A percentile compares a stretch with the other conserved stretches of the same genome.
phyloP scores from a whole-genome alignment of 331 rosid genomes.

The Phaseolus coccineus region DNA sequence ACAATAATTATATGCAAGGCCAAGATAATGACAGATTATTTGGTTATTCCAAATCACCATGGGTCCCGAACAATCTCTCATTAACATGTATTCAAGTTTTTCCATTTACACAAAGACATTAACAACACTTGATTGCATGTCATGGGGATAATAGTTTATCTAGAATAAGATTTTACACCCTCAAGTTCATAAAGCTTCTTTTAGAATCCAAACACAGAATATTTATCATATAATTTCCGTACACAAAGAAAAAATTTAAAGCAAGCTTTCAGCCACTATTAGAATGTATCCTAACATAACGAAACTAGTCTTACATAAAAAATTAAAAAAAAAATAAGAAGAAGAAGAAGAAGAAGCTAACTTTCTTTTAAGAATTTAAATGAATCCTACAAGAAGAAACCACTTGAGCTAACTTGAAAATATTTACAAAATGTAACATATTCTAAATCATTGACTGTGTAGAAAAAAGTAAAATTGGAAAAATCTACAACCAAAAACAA shows the following conservation, averaged over 20 bases:
- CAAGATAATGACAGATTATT: neutral
- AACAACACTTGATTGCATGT: neutral
- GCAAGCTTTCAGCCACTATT: neutral
- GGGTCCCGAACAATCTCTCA: neutral
- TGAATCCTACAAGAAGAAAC: slow-evolving; percentile 3
- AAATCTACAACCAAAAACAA: neutral
- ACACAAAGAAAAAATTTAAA: neutral
- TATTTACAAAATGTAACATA: neutral
- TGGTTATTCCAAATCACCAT: neutral
- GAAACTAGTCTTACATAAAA: slow-evolving; percentile 11
- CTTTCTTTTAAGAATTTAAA: slow-evolving; percentile 10
- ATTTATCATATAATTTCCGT: slow-evolving; percentile 7
- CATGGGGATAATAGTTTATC: neutral
- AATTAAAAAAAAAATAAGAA: neutral
- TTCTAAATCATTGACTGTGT: neutral
- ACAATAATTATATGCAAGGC: neutral
- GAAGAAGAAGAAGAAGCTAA: neutral
- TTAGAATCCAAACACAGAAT: slow-evolving; percentile 4
- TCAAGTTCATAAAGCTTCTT: slow-evolving; percentile 22
- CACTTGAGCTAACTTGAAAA: neutral
- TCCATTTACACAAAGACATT: neutral
- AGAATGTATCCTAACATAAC: slow-evolving; percentile 11
- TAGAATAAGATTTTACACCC: neutral
- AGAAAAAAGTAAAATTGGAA: neutral
- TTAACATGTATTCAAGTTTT: neutral